phyloP scores from a whole-genome alignment of 2,329 filamentous ascomycete genomes.

The Teratosphaeria nubilosa region DNA sequence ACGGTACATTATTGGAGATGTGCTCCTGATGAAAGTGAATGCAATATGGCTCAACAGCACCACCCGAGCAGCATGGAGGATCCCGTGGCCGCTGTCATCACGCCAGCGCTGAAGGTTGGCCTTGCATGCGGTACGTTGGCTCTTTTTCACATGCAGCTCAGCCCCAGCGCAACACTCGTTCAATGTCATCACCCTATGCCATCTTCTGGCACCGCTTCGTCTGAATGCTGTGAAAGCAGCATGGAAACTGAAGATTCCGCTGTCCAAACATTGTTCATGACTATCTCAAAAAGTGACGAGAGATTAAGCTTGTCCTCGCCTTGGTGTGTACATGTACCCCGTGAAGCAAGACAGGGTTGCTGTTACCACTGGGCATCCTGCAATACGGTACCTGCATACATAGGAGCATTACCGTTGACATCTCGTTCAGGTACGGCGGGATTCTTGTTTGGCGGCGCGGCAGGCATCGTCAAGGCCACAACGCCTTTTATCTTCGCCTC shows the following conservation, averaged over 20 bases:
- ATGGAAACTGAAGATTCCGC: too few relatives aligned
- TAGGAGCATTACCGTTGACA: background rate
- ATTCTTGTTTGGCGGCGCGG: slow-evolving; percentile 42
- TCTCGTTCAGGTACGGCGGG: slow-evolving; percentile 49
- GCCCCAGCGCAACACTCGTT: too few relatives aligned
- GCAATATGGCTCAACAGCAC: background rate
- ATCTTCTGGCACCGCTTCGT: background rate
- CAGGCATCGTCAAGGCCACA: slow-evolving; percentile 49
- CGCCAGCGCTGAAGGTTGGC: slow-evolving; percentile 24
- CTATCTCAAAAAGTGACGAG: background rate
- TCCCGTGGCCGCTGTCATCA: slow-evolving; percentile 15
- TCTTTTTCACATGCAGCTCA: background rate
- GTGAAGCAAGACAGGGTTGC: background rate
- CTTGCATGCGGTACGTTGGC: slow-evolving; percentile 22
- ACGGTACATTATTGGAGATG: background rate
- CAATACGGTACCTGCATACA: background rate
- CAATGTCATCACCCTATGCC: background rate
- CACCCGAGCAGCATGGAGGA: slow-evolving; percentile 6
- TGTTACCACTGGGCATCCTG: background rate
- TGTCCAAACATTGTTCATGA: background rate
- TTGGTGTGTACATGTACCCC: background rate
- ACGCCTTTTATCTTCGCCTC: slow-evolving; percentile 60
- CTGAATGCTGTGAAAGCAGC: too few relatives aligned
- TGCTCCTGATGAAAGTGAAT: background rate
- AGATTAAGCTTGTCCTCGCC: background rate